phyloP scores from a whole-genome alignment of 257 asterid species.

The Ajuga chamaepitys region DNA sequence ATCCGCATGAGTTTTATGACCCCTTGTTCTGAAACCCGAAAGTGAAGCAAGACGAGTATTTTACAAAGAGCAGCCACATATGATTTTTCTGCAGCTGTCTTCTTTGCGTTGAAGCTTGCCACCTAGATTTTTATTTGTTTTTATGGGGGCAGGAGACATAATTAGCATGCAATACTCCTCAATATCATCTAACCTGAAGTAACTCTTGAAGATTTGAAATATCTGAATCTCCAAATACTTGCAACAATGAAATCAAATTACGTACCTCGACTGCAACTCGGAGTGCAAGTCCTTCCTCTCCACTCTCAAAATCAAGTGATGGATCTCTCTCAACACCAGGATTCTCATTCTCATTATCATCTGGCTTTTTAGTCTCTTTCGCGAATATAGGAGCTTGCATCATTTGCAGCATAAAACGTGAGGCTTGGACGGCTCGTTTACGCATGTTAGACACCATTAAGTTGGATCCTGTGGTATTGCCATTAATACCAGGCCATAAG shows the following conservation, averaged over 20 bases:
- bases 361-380: conserved; percentile 29
- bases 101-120: conserved; percentile 54
- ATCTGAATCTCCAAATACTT: not conserved
- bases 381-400: conserved; percentile 66
- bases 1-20: conserved; percentile 57
- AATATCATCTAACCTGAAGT: not conserved
- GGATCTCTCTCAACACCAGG: conserved; percentile 24
- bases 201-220: not conserved
- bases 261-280: conserved; percentile 82
- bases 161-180: not conserved
- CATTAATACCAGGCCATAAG: conserved; percentile 89
- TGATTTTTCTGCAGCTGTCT: conserved; percentile 79
- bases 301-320: conserved; percentile 48
- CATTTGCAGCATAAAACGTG: conserved; percentile 95
- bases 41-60: conserved; percentile 60
- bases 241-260: not conserved
- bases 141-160: conserved; percentile 6
- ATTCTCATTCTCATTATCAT: conserved; percentile 26
- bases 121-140: too few species aligned
- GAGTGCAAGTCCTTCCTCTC: conserved; percentile 92
- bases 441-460: conserved; percentile 69
- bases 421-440: conserved; percentile 85
- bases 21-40: conserved; percentile 63
- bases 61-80: conserved; percentile 63
- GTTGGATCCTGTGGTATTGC: conserved; percentile 49